Base-by-base conservation (phyloP, 495 filamentous ascomycete species). In the Aspergillus olivimuriae region DNA sequence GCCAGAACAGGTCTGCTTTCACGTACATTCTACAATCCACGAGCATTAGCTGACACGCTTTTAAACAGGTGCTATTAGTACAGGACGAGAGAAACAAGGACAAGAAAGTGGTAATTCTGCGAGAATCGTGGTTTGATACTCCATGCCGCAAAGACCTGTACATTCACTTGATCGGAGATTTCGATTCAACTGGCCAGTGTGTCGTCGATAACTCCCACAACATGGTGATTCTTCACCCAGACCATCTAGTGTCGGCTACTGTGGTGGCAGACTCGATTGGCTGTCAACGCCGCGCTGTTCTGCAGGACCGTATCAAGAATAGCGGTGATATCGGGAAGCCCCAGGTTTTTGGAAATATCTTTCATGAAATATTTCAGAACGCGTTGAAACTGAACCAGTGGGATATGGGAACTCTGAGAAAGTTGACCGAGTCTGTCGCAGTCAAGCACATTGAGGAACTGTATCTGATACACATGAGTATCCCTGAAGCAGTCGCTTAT, bases 331-430 rank as follows among this genome's bases (percentile, higher is more conserved):
- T 87, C 28, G 88, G 77, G 30, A 76, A 81, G 26, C 75, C 89
- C 2, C 77, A 90, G 47, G 77, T 94, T 4, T 98, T 95, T 56
- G 92, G 92, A 23, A 87, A 83, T 16, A 79, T 97, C 30, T 77
- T 98, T 12, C 92, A 98, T 63, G 90, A 95, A 46, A 76, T 97
- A 36, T 95, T 96, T 53, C 91, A 97, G 66, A 81, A 87, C 51
- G 89, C 91, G 1, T 62, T 98, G 62, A 80, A 82, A 62, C 79
- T 78, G 2, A 95, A 97, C 55, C 65, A 76, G 48, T 97, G 92
- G 87, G 84, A 86, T 47, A 64, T 70, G 15, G 62, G 67, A 2
- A 90, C 79, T 43, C 63, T 98, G 36, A 65, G 63, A 30, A 55
- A 68, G 7, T 55, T 82, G 30, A 85, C 94, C 42, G 73, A 83